Conservation (phyloP, 2,329 filamentous ascomycete genomes). For the Pseudocercospora eumusae region DNA sequence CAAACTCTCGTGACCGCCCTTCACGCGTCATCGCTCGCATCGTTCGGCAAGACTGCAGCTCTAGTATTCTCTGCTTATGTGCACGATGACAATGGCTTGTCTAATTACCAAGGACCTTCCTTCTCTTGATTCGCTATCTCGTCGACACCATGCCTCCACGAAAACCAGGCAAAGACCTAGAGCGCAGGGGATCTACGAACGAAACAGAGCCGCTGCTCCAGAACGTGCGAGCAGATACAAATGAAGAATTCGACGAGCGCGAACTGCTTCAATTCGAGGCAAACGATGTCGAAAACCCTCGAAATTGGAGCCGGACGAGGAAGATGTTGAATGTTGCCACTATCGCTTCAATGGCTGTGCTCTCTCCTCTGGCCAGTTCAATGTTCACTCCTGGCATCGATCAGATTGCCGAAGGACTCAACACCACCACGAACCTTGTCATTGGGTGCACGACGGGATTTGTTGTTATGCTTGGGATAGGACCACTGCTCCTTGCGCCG, state of each 20-base stretch:
- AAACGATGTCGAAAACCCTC: slow-evolving; percentile 48
- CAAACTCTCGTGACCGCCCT: neutral
- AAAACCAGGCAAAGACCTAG: neutral
- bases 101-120: neutral
- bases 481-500: slow-evolving; percentile 51
- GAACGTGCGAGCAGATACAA: slow-evolving; percentile 39
- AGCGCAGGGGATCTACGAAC: slow-evolving; percentile 16
- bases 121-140: neutral
- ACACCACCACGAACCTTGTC: slow-evolving; percentile 46
- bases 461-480: slow-evolving; percentile 53
- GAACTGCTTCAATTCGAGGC: slow-evolving; percentile 39
- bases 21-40: neutral
- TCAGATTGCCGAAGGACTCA: slow-evolving; percentile 52
- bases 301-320: slow-evolving; percentile 47
- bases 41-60: neutral
- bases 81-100: neutral
- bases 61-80: neutral
- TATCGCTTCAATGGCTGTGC: slow-evolving; percentile 54
- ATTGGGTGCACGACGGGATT: slow-evolving; percentile 55
- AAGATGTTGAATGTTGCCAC: slow-evolving; percentile 54
- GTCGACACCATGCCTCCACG: neutral
- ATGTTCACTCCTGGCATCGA: slow-evolving; percentile 57
- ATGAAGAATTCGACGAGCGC: slow-evolving; percentile 39
- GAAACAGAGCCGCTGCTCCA: slow-evolving; percentile 46
- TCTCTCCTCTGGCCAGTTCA: slow-evolving; percentile 51